These are phyloP conservation scores for Dioszegia hungarica DNA, from an alignment of 768 basidiomycete species.

Conservation along the genomic window DNA sequence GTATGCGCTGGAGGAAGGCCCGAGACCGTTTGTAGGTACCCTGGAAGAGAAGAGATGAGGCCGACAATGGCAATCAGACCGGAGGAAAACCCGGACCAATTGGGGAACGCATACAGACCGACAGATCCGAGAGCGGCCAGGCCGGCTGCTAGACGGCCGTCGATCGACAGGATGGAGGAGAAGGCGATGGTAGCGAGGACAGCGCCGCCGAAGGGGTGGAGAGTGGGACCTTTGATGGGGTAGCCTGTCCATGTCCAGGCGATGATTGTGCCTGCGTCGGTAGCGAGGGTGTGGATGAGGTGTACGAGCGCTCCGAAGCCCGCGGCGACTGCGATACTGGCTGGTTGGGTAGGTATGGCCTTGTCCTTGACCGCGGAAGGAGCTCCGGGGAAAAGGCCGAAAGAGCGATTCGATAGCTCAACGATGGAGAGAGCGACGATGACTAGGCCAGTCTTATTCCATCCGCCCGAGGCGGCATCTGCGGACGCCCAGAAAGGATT, in stretches of 20 bases:
- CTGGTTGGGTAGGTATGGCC: not conserved
- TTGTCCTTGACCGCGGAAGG: conserved; percentile 7
- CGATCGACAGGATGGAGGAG: conserved; percentile 6
- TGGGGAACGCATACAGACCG: conserved; percentile 61
- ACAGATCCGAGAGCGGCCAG: conserved; percentile 57
- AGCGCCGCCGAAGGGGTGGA: conserved; percentile 65
- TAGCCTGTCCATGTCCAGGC: conserved; percentile 92
- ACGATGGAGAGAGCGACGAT: conserved; percentile 60
- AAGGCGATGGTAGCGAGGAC: conserved; percentile 62
- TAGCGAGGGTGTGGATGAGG: conserved; percentile 65
- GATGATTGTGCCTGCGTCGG: conserved; percentile 71
- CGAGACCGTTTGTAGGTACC: conserved; percentile 59
- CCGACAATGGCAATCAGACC: not conserved
- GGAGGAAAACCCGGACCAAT: conserved; percentile 49
- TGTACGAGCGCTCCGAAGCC: conserved; percentile 54
- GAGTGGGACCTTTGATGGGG: conserved; percentile 65
- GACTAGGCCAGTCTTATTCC: conserved; percentile 63
- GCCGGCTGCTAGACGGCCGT: conserved; percentile 15
- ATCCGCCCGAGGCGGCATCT: conserved; percentile 61
- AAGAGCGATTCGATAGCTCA: conserved; percentile 50
- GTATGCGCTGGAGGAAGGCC: conserved; percentile 52
- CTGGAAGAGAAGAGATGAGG: conserved; percentile 34
- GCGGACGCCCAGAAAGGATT: conserved; percentile 84
- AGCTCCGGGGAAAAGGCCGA: conserved; percentile 13
- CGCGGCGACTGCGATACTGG: conserved; percentile 11